A percentile compares a stretch with the other conserved stretches of the same genome.
Evolutionary conservation across 192 early-diverging fungal species (phyloP).

Genomic region (Phycomyces blakesleeanus): DNA sequence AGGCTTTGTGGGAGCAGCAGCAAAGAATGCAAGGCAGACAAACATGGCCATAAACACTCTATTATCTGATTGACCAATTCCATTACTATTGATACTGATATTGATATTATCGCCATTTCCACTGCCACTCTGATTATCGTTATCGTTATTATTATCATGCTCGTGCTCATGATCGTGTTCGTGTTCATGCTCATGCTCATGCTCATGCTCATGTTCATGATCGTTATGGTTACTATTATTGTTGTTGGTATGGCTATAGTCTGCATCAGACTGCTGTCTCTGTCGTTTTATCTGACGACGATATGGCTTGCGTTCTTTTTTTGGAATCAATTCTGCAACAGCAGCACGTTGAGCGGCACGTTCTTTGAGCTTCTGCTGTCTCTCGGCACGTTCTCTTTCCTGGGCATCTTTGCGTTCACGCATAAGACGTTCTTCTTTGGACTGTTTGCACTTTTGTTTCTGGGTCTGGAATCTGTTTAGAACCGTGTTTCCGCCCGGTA

Average conservation of each 20-base stretch:
- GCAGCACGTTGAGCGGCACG: constrained; percentile 25
- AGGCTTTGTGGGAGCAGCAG: neutral
- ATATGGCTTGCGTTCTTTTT: constrained; percentile 9
- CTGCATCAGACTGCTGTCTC: neutral
- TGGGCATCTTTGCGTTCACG: constrained; percentile 14
- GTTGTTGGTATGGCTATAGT: neutral
- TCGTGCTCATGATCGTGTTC: too few relatives aligned
- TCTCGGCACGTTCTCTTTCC: constrained; percentile 11
- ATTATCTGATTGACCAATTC: neutral
- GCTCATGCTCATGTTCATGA: too few relatives aligned
- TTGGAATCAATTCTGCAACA: constrained; percentile 16
- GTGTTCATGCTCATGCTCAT: too few relatives aligned
- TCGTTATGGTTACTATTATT: too few relatives aligned
- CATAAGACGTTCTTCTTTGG: constrained; percentile 10
- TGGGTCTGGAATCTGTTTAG: constrained; percentile 16
- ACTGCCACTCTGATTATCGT: too few relatives aligned
- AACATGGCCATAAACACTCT: constrained; percentile 44
- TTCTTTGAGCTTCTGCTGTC: constrained; percentile 20
- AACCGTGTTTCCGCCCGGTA: constrained; percentile 44
- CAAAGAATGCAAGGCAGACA: constrained; percentile 40
- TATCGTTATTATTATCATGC: too few relatives aligned
- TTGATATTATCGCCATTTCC: too few relatives aligned
- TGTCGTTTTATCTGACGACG: constrained; percentile 10
- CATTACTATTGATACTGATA: too few relatives aligned
- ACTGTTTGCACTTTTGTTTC: neutral